Base-by-base conservation (phyloP, 371 early-diverging fungal genomes). In the Cokeromyces recurvatus region DNA sequence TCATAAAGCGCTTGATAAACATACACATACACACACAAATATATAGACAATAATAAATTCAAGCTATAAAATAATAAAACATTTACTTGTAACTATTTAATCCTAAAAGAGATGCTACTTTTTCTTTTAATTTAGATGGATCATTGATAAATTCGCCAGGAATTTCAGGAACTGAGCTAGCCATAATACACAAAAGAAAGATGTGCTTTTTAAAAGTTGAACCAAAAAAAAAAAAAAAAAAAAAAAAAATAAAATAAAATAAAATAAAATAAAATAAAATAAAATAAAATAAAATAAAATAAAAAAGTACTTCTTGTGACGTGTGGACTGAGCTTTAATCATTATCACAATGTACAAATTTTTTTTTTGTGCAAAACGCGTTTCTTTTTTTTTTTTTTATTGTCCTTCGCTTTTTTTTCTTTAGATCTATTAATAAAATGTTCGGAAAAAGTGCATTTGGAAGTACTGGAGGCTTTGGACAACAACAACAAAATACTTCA, bases 401-500 rank as follows among this genome's bases (percentile, higher is more conserved):
- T 16, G 24, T 15, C 27, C 34, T 21, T 25, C 15, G 14, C 24
- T 37, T 51, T 36, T 43, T 43, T 49, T 42, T 15, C 5, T 24
- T 25, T 35, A 22, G 17, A 17, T 14, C 15, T 4, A 46, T 17
- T 8, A 5, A 29, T 11, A 43, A 39, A 17, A 71, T 71, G 72
- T 74, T 74, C 63, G 68, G 68, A 37, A 68, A 62, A 54, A 59
- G 64, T 40, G 56, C 66, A 20, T 74, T 74, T 49, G 72, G 71
- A 29, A 46, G 38, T 43, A 46, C 50, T 42, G 59, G 64, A 39
- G 77, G 71, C 38, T 82, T 82, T 52, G 83, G 83, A 20, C 81
- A 78, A 32, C 85, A 75, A 44, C 79, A 64, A 10, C 71, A 66
- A 23, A 54, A 72, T 43, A 60, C 63, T 48, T 71, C 80, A 32